phyloP scores from a whole-genome alignment of 2,329 filamentous ascomycete species.

The Cladorrhinum sp. region DNA sequence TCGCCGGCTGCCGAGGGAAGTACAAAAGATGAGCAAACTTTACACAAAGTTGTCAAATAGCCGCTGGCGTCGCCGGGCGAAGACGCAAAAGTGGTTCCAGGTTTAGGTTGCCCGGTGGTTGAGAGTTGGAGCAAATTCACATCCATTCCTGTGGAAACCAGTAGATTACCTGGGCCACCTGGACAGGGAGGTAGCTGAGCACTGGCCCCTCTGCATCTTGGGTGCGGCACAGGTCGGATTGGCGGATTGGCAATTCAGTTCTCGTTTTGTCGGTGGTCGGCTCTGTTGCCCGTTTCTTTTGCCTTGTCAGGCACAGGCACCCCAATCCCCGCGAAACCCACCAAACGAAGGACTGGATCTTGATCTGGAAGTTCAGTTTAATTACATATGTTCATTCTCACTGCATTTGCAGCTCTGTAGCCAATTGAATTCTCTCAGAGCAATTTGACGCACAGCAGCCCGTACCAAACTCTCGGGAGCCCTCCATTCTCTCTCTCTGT shows the following conservation, averaged over 20 bases:
- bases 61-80: conserved; percentile 2
- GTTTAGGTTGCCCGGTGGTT: conserved; percentile 20
- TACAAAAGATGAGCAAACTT: conserved; percentile 1
- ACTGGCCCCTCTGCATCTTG: conserved; percentile 22
- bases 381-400: not conserved
- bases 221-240: conserved; percentile 9
- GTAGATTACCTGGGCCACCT: conserved; percentile 23
- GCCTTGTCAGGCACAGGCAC: conserved; percentile 10
- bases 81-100: conserved; percentile 1
- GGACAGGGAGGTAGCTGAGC: conserved; percentile 19
- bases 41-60: conserved; percentile 11
- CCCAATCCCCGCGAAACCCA: conserved; percentile 6
- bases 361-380: conserved; percentile 9
- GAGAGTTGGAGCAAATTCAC: conserved; percentile 30
- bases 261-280: no score
- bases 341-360: conserved; percentile 1
- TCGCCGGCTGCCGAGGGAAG: conserved; percentile 9
- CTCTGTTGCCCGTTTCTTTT: conserved; percentile 1
- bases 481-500: not conserved
- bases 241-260: conserved; percentile 3
- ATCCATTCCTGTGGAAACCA: conserved; percentile 38
- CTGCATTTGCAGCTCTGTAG: not conserved
- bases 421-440: not conserved
- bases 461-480: conserved; percentile 1
- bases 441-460: conserved; percentile 5